Evolutionary conservation across 2,329 filamentous ascomycete genomes (phyloP).

Genomic region (Stagonosporopsis tanaceti): DNA sequence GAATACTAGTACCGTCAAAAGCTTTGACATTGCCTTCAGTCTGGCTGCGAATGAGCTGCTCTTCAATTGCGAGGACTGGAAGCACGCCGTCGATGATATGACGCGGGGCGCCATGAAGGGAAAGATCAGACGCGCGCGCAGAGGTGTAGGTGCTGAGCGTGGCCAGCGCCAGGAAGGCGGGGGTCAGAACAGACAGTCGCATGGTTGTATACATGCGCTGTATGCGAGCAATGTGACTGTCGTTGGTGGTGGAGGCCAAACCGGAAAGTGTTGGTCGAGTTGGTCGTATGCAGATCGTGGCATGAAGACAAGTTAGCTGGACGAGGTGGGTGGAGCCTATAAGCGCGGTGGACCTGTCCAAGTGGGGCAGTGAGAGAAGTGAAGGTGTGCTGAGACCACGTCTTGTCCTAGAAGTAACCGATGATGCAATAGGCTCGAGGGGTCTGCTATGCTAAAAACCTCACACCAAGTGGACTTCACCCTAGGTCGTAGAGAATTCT

Average conservation of each 20-base stretch:
- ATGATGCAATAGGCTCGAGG: neutral
- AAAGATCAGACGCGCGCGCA: slow-evolving; percentile 5
- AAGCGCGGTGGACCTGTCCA: neutral
- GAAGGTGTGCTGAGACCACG: neutral
- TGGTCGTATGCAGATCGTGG: neutral
- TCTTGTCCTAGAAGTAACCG: neutral
- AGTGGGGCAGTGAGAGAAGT: slow-evolving; percentile 6
- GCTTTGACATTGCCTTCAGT: slow-evolving; percentile 2
- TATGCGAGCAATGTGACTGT: neutral
- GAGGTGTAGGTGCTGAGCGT: neutral
- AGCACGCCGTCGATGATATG: slow-evolving; percentile 9
- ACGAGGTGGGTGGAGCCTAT: neutral
- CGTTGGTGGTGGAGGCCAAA: neutral
- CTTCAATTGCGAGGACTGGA: slow-evolving; percentile 20
- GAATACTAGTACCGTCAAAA: neutral
- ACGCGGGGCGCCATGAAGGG: slow-evolving; percentile 19
- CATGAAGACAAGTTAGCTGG: neutral
- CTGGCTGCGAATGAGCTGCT: slow-evolving; percentile 22
- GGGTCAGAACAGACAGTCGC: slow-evolving; percentile 1
- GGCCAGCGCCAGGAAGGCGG: slow-evolving; percentile 8
- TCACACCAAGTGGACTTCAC: neutral
- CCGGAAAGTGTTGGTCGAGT: neutral
- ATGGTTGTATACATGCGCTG: slow-evolving; percentile 11
- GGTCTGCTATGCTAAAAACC: neutral
- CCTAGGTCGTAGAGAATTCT: neutral